Percentiles rank a stretch among this genome's conserved stretches.
phyloP scores from a whole-genome alignment of 2,329 filamentous ascomycete species.

The Teratosphaeria viscida region DNA sequence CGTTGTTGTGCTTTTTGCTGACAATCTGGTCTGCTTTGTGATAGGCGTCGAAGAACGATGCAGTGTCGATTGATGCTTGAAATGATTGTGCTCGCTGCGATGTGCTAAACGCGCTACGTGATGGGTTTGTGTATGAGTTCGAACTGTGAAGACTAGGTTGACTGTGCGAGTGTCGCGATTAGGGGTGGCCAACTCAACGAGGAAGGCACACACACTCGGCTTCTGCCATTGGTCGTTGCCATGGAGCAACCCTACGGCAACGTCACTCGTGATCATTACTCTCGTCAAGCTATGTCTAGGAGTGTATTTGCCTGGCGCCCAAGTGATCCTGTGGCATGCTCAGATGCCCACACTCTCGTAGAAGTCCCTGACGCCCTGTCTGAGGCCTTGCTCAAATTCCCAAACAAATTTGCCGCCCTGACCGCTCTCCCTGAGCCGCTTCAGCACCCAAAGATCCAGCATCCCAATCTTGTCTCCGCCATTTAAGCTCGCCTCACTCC shows the following conservation, averaged over 20 bases:
- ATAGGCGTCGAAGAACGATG: not conserved
- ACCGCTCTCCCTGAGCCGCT: conserved; percentile 43
- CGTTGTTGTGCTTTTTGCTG: not conserved
- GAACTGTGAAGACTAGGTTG: not conserved
- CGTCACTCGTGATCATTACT: not conserved
- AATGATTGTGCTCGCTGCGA: not conserved
- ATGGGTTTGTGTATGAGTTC: not conserved
- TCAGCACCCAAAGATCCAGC: conserved; percentile 48
- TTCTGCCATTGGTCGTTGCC: not conserved
- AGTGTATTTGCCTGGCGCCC: not conserved
- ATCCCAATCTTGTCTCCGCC: conserved; percentile 46
- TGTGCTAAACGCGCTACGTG: not conserved
- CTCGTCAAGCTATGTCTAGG: not conserved
- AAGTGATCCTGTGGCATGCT: not conserved
- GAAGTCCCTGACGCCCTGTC: conserved; percentile 37
- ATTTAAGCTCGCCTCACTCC: conserved; percentile 23
- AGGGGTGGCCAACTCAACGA: not conserved
- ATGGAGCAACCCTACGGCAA: not conserved
- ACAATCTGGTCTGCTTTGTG: not conserved
- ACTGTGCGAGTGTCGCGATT: not conserved
- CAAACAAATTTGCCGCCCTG: conserved; percentile 39
- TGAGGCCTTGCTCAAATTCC: conserved; percentile 42
- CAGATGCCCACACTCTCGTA: conserved; percentile 13
- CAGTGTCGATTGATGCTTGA: not conserved
- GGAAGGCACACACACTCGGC: not conserved